phyloP scores from a whole-genome alignment of 495 filamentous ascomycete genomes.

The Annulohypoxylon nitens region DNA sequence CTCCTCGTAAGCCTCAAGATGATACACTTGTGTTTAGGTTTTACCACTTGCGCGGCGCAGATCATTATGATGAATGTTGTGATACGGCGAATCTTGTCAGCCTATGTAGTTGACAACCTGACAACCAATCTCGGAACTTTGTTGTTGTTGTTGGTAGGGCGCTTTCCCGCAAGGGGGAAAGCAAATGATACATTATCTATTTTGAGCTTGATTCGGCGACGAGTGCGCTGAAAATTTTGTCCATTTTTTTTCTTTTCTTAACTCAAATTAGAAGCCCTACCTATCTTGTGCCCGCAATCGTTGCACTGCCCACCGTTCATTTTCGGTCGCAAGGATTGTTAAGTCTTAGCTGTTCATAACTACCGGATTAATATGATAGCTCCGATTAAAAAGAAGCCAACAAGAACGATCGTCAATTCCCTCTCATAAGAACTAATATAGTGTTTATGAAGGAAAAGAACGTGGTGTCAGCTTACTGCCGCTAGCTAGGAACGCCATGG shows the following conservation, averaged over 20 bases:
- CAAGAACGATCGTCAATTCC: conserved; percentile 12
- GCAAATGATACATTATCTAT: conserved; percentile 13
- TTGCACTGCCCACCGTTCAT: conserved; percentile 15
- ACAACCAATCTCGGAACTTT: conserved; percentile 6
- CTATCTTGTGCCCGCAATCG: neutral
- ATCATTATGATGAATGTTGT: conserved; percentile 11
- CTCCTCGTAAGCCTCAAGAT: conserved; percentile 2
- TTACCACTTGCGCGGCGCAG: conserved; percentile 13
- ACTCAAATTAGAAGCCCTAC: neutral
- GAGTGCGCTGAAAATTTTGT: neutral
- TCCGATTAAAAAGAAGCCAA: conserved; percentile 13
- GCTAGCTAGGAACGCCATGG: conserved; percentile 1
- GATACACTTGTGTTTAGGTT: conserved; percentile 5
- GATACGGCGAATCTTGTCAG: conserved; percentile 3
- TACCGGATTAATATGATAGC: conserved; percentile 5
- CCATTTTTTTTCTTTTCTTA: neutral
- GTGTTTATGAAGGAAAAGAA: neutral
- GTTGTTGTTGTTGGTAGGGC: conserved; percentile 5
- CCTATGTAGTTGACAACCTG: neutral
- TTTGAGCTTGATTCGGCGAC: conserved; percentile 9
- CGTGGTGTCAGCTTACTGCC: conserved; percentile 5
- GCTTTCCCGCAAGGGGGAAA: conserved; percentile 3
- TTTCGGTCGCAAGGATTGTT: neutral
- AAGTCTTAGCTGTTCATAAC: neutral
- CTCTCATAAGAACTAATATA: conserved; percentile 1